Base-by-base conservation (phyloP, 768 basidiomycete genomes). In the Goffeauzyma gilvescens region DNA sequence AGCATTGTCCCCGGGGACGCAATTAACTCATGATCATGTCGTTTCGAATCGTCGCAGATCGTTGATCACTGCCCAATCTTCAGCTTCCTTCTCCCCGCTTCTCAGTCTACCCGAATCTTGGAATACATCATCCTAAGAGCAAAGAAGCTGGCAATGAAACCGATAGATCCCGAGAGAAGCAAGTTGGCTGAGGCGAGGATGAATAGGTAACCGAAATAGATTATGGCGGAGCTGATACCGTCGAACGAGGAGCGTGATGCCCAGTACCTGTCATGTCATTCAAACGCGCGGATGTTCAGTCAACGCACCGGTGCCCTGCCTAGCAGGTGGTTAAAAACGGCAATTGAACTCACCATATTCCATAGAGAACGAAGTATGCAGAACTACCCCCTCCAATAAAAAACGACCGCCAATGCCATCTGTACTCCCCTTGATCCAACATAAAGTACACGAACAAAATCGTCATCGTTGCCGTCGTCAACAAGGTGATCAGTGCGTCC, bases 321-420 rank as follows among this genome's bases (percentile, higher is more conserved):
- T 12, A 7, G 15, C 14, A 14, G 30, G 41, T 35, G 43, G 45
- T 34, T 44, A 10, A 50, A 3, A 7, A 52, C 38, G 33, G 81
- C 81, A 85, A 58, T 84, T 7, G 9, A 13, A 32, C 33, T 5
- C 14, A 86, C 66, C 84, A 84, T 8, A 86, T 55, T 2, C 86
- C 89, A 57, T 93, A 96, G 9, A 72, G 71, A 39, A 89, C 65
- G 20, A 95, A 66, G 89, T 89, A 96, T 62, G 89, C 75, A 3
- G 86, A 79, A 48, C 80, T 83, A 18, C 87, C 85, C 7, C 86
- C 90, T 26, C 90, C 90, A 23, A 76, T 79, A 48, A 89, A 54
- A 71, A 96, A 93, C 4, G 84, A 73, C 33, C 85, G 75, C 90
- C 90, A 96, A 46, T 96, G 89, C 89, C 89, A 96, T 45, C 85